Evolutionary conservation across 2,329 filamentous ascomycete species (phyloP).

Genomic region (Beauveria sp.): DNA sequence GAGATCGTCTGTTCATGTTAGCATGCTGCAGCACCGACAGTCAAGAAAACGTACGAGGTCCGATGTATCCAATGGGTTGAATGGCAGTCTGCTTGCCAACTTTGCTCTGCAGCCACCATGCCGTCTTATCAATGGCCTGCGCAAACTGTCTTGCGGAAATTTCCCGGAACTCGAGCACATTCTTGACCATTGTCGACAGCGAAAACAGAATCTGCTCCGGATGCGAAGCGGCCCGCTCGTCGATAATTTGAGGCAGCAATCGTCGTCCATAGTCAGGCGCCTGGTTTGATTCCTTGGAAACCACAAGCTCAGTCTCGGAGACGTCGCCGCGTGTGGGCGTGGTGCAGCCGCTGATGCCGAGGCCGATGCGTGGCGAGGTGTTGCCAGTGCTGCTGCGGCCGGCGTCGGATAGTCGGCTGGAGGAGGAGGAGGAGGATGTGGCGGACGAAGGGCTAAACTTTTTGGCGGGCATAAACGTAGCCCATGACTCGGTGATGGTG

Average conservation of each 20-base stretch:
- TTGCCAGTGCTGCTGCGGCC: not conserved
- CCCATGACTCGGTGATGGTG: not conserved
- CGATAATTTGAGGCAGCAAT: slow-evolving; percentile 23
- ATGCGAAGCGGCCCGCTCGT: slow-evolving; percentile 19
- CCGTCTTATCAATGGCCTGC: slow-evolving; percentile 22
- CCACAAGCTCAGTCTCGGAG: not conserved
- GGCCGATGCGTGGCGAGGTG: not conserved
- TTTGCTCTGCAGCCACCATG: slow-evolving; percentile 23
- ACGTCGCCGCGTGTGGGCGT: not conserved
- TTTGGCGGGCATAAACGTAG: slow-evolving; percentile 3
- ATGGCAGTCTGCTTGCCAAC: slow-evolving; percentile 15
- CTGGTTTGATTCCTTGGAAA: not conserved
- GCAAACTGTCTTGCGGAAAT: slow-evolving; percentile 20
- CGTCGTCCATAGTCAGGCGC: slow-evolving; percentile 16
- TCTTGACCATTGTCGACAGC: slow-evolving; percentile 13
- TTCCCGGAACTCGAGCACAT: slow-evolving; percentile 15
- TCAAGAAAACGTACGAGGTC: slow-evolving; percentile 22
- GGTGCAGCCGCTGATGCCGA: slow-evolving; percentile 1
- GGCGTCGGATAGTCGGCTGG: not conserved
- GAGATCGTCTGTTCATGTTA: slow-evolving; percentile 20
- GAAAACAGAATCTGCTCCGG: slow-evolving; percentile 21
- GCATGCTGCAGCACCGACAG: not conserved
- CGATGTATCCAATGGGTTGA: slow-evolving; percentile 23
- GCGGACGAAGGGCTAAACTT: not conserved
- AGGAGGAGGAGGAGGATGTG: not conserved